These are phyloP conservation scores for Iris pallida DNA, from an alignment of 116 monocot genomes.

Conservation along the genomic window DNA sequence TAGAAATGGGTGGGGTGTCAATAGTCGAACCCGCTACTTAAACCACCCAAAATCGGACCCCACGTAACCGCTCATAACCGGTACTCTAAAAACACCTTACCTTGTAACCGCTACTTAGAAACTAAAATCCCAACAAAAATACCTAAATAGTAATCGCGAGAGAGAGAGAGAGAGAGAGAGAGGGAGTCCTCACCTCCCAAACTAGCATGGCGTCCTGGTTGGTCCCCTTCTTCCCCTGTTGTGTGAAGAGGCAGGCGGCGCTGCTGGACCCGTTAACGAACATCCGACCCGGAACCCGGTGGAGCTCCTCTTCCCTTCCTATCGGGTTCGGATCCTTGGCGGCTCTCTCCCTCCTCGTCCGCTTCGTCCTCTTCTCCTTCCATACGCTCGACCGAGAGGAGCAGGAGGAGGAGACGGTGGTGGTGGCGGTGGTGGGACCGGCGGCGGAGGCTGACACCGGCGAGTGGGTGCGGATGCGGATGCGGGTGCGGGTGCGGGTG, in stretches of 20 bases:
- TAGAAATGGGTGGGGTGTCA: too few species aligned
- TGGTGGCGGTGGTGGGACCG: neutral
- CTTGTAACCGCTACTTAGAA: too few species aligned
- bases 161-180: too few species aligned
- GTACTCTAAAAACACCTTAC: too few species aligned
- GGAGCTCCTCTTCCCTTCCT: constrained; percentile 31
- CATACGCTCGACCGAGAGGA: constrained; percentile 21
- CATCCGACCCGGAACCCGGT: constrained; percentile 46
- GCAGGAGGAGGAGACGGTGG: neutral
- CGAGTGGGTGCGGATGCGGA: neutral
- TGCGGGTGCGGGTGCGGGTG: neutral
- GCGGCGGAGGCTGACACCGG: neutral
- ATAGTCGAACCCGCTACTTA: too few species aligned
- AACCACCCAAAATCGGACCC: too few species aligned
- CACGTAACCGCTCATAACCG: too few species aligned
- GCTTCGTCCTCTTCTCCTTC: constrained; percentile 7
- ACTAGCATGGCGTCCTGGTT: constrained; percentile 87
- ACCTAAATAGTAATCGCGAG: too few species aligned
- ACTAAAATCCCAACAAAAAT: too few species aligned
- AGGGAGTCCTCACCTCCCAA: constrained; percentile 46
- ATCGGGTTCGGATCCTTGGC: constrained; percentile 1
- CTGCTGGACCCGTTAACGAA: constrained; percentile 53
- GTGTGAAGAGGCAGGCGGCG: constrained; percentile 66
- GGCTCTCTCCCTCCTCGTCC: constrained; percentile 1
- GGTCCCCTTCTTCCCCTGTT: constrained; percentile 76